Base-by-base conservation (phyloP, 2,329 filamentous ascomycete genomes). In the Aspergillus pseudoterreus region DNA sequence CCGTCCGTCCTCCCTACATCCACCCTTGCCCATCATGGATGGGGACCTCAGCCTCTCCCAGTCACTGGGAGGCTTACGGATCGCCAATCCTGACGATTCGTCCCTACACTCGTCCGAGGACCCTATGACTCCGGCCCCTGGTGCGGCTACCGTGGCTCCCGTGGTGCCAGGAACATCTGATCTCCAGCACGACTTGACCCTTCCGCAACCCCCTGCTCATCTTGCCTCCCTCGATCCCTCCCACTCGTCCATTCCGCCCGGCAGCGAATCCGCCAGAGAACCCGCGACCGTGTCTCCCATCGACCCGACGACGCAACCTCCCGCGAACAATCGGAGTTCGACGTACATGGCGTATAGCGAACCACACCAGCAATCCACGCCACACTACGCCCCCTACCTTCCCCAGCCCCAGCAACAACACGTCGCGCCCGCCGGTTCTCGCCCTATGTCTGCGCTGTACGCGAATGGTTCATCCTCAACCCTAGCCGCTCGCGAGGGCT, bases 11-110 rank as follows among this genome's bases (percentile, higher is more conserved):
- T 30, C 27, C 21, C 42, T 30, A 41, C 35, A 27, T 49, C 48
- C 48, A n/a, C 41, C 21, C 15, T 32, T 60, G 54, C 59, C 66
- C 80, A 69, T 71, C 59, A 96, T 96, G 91, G 90, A 91, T 76
- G 90, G 89, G 73, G 91, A 96, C 78, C 77, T 96, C 70, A 95
- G 89, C 74, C 84, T 97, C 61, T 94, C 91, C 68, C 88, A 92
- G 76, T 90, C 90, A 67, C 82, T 97, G 66, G 94, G 94, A 67
- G 92, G 92, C 65, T 79, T 99, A 73, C 90, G 92, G 71, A 97
- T 99, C 72, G 92, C 94, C 64, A 99, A 97, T 72, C 92, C 92
- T 50, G 92, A 96, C 75, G 85, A 94, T 75, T 80, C 82, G 55
- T 76, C 77, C 55, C 59, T 71, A 49, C 65, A 67, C 55, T 67